A percentile compares a stretch with the other conserved stretches of the same genome.
Conservation (phyloP, 306 rosid species). For the Cucumis melo region DNA sequence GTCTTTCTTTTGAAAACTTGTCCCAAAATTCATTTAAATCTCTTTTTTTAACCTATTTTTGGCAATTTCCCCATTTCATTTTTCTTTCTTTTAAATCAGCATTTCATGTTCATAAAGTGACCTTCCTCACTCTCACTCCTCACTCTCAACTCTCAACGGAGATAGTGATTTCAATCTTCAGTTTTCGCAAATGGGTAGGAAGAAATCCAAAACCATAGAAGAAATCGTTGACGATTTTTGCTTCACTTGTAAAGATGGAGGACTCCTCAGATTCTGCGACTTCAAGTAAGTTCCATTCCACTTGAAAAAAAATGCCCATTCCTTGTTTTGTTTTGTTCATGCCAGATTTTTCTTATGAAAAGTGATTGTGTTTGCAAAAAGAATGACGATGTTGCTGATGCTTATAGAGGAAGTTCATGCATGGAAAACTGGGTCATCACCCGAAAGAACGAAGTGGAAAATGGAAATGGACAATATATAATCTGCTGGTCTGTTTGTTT, state of each 20-base stretch:
- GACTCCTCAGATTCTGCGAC: constrained; percentile 34
- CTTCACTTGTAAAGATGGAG: constrained; percentile 58
- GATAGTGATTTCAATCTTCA: not conserved
- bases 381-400: not conserved
- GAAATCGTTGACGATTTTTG: constrained; percentile 43
- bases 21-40: too few relatives aligned
- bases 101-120: not conserved
- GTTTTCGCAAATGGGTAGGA: not conserved
- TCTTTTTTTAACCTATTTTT: too few relatives aligned
- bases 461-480: not conserved
- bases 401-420: not conserved
- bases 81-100: too few relatives aligned
- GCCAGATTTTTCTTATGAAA: too few relatives aligned
- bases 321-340: not conserved
- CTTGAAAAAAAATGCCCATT: not conserved
- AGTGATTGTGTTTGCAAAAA: not conserved
- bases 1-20: too few relatives aligned
- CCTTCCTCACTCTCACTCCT: not conserved
- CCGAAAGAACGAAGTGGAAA: not conserved
- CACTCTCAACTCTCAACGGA: not conserved
- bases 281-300: constrained; percentile 19
- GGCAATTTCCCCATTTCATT: too few relatives aligned
- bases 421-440: not conserved
- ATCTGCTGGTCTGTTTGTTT: not conserved
- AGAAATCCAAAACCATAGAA: constrained; percentile 20